Evolutionary conservation across 2,329 filamentous ascomycete genomes (phyloP).

Genomic region (Diaporthe nobilis): DNA sequence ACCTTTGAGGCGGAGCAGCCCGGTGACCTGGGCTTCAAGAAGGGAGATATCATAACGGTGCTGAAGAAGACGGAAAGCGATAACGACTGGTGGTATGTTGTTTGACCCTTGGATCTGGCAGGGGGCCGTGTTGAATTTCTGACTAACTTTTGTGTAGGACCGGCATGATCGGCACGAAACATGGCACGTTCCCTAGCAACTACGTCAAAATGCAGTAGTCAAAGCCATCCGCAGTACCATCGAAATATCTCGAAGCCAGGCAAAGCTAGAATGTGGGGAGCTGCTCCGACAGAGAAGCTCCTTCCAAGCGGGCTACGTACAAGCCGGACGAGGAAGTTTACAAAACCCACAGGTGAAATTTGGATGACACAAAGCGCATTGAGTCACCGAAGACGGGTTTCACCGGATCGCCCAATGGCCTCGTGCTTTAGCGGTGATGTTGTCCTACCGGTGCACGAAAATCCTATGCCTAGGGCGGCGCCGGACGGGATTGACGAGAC

Average conservation of each 20-base stretch:
- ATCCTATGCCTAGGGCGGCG: too few relatives aligned
- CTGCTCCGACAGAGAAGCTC: neutral
- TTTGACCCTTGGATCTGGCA: constrained; percentile 3
- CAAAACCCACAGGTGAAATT: neutral
- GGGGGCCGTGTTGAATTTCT: neutral
- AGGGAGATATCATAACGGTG: constrained; percentile 96
- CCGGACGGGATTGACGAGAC: neutral
- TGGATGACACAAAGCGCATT: too few relatives aligned
- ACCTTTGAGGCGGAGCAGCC: constrained; percentile 96
- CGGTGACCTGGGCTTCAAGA: constrained; percentile 95
- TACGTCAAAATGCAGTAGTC: constrained; percentile 75
- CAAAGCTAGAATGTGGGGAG: neutral
- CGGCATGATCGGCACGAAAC: constrained; percentile 84
- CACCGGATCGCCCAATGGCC: neutral
- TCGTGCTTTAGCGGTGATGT: neutral
- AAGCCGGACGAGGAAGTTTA: neutral
- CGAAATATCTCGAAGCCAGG: neutral
- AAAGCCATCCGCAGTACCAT: neutral
- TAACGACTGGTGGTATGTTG: constrained; percentile 90
- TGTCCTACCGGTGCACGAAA: neutral
- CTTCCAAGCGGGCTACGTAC: too few relatives aligned
- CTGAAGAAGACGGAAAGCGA: constrained; percentile 94
- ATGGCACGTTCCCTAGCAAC: constrained; percentile 94
- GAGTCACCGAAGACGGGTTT: too few relatives aligned
- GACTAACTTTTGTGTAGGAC: constrained; percentile 70